Conservation (phyloP, 441 rosid species). For the Eugenia klotzschiana region DNA sequence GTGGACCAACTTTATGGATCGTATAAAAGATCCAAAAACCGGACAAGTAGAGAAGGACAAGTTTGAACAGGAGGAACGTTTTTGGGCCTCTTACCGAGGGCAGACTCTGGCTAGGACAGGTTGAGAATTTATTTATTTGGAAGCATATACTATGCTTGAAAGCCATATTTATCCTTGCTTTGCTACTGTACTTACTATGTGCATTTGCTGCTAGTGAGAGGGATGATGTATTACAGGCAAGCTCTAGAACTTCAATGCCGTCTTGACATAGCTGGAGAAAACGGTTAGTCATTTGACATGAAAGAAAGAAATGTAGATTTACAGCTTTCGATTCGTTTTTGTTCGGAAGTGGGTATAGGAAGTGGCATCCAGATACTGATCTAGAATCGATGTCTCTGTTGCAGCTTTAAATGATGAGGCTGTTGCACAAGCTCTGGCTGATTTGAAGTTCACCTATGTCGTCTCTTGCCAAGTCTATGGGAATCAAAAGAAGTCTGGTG, state of each 20-base stretch:
- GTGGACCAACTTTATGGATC: constrained; percentile 65
- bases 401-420: constrained; percentile 28
- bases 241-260: constrained; percentile 74
- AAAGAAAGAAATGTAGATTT: background rate
- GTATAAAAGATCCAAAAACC: constrained; percentile 25
- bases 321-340: background rate
- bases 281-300: constrained; percentile 32
- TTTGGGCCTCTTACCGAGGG: constrained; percentile 89
- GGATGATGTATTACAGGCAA: constrained; percentile 88
- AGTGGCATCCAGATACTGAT: background rate
- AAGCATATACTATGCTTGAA: background rate
- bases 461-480: constrained; percentile 93
- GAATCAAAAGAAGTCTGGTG: constrained; percentile 58
- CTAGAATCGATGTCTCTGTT: background rate
- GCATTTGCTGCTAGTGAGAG: constrained; percentile 54
- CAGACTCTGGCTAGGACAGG: constrained; percentile 98
- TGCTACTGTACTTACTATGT: background rate
- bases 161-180: constrained; percentile 1
- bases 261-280: constrained; percentile 51
- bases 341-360: background rate
- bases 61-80: constrained; percentile 30
- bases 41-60: constrained; percentile 7
- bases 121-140: constrained; percentile 1
- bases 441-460: constrained; percentile 91
- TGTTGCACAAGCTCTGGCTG: constrained; percentile 58